Conservation (phyloP, 768 basidiomycete species). For the Mycena sanguinolenta region DNA sequence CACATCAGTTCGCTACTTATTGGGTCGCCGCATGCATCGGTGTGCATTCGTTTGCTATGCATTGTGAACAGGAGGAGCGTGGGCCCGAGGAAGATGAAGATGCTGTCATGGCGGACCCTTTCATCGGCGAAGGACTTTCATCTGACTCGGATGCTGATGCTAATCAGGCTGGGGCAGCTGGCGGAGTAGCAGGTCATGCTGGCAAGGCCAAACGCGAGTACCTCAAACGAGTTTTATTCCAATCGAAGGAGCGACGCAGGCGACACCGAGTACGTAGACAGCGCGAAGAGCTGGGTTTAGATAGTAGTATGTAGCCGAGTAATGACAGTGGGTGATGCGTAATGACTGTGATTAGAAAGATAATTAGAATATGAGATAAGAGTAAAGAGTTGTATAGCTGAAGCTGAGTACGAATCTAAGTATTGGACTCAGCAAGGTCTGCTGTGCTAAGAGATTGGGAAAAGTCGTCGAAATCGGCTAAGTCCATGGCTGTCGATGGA, state of each 20-base stretch:
- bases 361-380: neutral
- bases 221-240: constrained; percentile 10
- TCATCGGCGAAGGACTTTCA: too few relatives aligned
- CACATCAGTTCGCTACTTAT: too few relatives aligned
- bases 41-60: constrained; percentile 41
- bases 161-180: neutral
- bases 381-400: too few relatives aligned
- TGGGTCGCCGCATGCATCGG: constrained; percentile 45
- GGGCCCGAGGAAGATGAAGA: too few relatives aligned
- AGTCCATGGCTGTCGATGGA: neutral
- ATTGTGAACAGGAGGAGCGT: constrained; percentile 40
- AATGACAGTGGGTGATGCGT: neutral
- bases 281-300: constrained; percentile 4
- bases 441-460: too few relatives aligned
- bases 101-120: too few relatives aligned
- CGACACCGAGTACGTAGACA: constrained; percentile 1
- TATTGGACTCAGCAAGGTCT: too few relatives aligned
- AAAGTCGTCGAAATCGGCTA: neutral
- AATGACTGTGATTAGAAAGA: neutral
- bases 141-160: neutral
- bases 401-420: too few relatives aligned
- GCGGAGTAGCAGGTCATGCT: neutral
- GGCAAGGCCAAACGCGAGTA: neutral
- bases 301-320: constrained; percentile 6
- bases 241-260: neutral